Conservation (phyloP, 1,284 basidiomycete genomes). For the Malassezia psittaci region DNA sequence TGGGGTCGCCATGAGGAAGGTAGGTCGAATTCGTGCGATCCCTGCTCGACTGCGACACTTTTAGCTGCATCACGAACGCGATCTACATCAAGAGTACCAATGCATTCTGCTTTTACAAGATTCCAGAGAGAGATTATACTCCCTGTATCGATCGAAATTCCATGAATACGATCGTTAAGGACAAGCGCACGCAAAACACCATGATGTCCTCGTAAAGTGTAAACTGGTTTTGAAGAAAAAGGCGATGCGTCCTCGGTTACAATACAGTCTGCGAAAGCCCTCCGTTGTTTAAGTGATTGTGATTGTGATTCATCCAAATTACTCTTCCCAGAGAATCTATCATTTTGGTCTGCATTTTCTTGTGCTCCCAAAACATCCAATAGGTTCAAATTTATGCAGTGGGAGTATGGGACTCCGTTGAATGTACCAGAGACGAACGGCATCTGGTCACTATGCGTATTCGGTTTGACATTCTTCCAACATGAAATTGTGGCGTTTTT, state of each 20-base stretch:
- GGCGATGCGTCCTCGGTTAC: slow-evolving; percentile 69
- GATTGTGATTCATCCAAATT: slow-evolving; percentile 53
- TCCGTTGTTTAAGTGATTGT: slow-evolving; percentile 50
- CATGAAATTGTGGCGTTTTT: slow-evolving; percentile 61
- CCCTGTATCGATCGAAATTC: slow-evolving; percentile 74
- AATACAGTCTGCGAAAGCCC: background rate
- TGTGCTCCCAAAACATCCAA: background rate
- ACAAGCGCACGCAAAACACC: slow-evolving; percentile 74
- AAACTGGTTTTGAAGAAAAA: slow-evolving; percentile 57
- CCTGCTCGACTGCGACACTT: too few relatives aligned
- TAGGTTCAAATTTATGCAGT: background rate
- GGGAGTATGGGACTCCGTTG: background rate
- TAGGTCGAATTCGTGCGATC: too few relatives aligned
- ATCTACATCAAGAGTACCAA: slow-evolving; percentile 63
- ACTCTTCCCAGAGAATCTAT: slow-evolving; percentile 1
- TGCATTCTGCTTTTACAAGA: slow-evolving; percentile 66
- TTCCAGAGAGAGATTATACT: slow-evolving; percentile 85
- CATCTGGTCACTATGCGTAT: slow-evolving; percentile 16
- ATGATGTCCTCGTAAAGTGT: slow-evolving; percentile 63
- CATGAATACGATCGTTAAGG: slow-evolving; percentile 83
- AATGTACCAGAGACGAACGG: slow-evolving; percentile 5
- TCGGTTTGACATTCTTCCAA: slow-evolving; percentile 59
- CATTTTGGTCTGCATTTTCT: background rate
- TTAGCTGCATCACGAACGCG: slow-evolving; percentile 50
- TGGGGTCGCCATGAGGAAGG: slow-evolving; percentile 24